Evolutionary conservation across 1,284 basidiomycete genomes (phyloP), one percentile per base, ranked within the genome.

Genomic region (Pterula multifida): DNA sequence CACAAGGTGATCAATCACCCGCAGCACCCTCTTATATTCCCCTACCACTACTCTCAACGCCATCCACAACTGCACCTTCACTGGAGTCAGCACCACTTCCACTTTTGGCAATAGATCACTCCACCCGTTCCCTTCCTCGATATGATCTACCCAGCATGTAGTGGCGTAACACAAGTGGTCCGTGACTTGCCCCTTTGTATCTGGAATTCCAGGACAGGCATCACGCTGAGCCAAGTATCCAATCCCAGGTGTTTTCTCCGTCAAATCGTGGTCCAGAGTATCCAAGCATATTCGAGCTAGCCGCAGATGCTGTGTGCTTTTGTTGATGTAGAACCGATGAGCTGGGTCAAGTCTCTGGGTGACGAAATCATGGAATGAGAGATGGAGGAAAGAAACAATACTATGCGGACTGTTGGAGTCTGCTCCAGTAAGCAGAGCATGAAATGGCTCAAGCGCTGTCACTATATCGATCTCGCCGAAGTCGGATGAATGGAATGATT

Each of bases 361-460:
- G 11, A 59, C 11, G 44, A 54, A 58, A 15, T 59, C 58, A 17
- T 51, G 54, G 6, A 59, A 55, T 3, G 57, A 59, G 2, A 53
- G 51, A 42, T 58, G 57, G 9, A 58, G 39, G 25, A 55, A 17
- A 19, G 47, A 50, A 12, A 57, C 32, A 54, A 53, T 26, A 36
- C 28, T 2, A 49, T 25, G 3, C 35, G 13, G 22, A 50, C 47
- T 22, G 26, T 4, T 17, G 50, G 28, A 15, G 50, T 48, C 28
- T 45, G 49, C 24, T 56, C 45, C 15, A 57, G 46, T 1, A 55
- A 57, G 2, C 50, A 57, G 45, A 17, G 51, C 44, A 2, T 44
- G 26, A 11, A 56, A 42, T 36, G 55, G 22, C 3, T 44, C 50
- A 9, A 47, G 49, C 11, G 53, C 48, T 21, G 46, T 47, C n/a